Base-by-base conservation (phyloP, 352 stramenopile species). In the Phytopythium helicoides region DNA sequence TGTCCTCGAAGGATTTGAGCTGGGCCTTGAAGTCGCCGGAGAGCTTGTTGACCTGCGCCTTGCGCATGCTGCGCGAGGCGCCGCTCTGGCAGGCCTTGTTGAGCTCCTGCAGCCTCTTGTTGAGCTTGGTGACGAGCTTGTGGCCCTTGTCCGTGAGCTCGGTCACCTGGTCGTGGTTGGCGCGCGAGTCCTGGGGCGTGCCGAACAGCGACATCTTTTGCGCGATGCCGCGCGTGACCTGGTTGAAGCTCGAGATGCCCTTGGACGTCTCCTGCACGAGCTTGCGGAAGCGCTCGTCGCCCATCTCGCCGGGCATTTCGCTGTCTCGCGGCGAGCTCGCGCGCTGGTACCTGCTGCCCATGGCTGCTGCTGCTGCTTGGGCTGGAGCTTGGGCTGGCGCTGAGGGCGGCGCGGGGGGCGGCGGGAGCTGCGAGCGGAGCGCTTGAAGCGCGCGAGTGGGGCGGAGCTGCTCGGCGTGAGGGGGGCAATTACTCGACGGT, bases 151-250 rank as follows among this genome's bases (percentile, higher is more conserved):
- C 84, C 19, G 74, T 77, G 25, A 94, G 73, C 52, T 92, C 84
- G 33, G 79, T 88, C 42, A 94, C 76, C 64, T 87, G 67, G 54
- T 79, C 40, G 65, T 94, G 84, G 61, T 94, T 94, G 40, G 78
- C 69, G 44, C 84, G 78, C 56, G 81, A 89, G 68, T 94, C 84
- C 64, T 92, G 80, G 47, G 80, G 80, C 46, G 84, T 92, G 39
- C 77, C 76, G 58, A 92, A 92, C 14, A 94, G 70, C 57, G 81
- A 91, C 76, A 92, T 89, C 55, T 94, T 94, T 42, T 92, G 78
- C 52, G 84, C 81, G 54, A 94, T 92, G 52, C 71, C 82, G 36
- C 82, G 81, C 54, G 84, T 92, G 57, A 92, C 68, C 63, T 90
- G 81, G 63, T 91, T 92, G 60, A 94, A 92, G 60, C 66, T 86